Conservation (phyloP, 495 filamentous ascomycete species). For the Parachaetomium inaequale region DNA sequence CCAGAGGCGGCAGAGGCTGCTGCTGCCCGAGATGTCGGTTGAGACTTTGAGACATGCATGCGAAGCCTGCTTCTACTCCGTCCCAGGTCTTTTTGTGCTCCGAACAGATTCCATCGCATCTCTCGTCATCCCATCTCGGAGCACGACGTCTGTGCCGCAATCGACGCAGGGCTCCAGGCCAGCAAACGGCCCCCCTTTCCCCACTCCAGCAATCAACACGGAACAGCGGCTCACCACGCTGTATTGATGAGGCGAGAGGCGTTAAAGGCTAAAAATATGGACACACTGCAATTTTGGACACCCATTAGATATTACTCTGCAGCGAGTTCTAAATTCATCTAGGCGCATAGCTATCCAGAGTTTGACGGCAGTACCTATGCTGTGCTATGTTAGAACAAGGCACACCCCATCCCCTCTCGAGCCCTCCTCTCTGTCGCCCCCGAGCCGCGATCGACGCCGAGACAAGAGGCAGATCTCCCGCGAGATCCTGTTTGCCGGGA, state of each 20-base stretch:
- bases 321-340: no score
- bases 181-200: background rate
- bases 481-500: background rate
- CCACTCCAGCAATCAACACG: constrained; percentile 2
- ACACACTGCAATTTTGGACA: background rate
- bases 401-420: no score
- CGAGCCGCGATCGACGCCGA: background rate
- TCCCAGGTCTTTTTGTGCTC: no score
- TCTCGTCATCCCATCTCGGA: background rate
- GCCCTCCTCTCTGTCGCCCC: background rate
- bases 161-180: background rate
- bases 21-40: background rate
- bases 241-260: background rate
- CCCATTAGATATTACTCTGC: no score
- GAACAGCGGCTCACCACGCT: background rate
- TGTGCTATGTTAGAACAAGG: no score
- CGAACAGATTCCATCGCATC: no score
- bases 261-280: background rate
- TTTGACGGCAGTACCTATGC: no score
- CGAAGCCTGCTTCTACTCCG: background rate
- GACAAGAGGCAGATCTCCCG: constrained; percentile 13
- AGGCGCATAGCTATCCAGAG: no score
- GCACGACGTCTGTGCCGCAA: background rate
- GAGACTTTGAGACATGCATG: background rate
- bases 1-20: background rate